Evolutionary conservation across 1,284 basidiomycete species (phyloP).

Genomic region (Ustilago bromivora): DNA sequence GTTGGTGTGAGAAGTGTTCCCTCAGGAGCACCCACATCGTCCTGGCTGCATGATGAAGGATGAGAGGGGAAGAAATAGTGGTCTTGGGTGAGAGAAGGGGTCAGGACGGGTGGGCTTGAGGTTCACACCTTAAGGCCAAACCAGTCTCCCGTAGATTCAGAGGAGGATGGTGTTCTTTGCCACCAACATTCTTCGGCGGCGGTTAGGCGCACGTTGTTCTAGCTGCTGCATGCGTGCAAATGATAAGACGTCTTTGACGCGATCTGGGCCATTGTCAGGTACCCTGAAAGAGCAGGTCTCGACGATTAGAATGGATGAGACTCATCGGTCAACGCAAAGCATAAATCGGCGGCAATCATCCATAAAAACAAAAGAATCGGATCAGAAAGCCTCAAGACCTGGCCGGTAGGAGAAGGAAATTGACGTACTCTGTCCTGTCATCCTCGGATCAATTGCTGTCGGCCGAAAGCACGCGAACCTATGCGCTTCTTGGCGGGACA

Average conservation of each 20-base stretch:
- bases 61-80: not conserved
- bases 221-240: not conserved
- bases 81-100: not conserved
- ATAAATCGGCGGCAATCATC: not conserved
- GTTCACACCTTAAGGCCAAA: constrained; percentile 12
- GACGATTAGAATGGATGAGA: not conserved
- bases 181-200: constrained; percentile 8
- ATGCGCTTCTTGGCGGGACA: too few species aligned
- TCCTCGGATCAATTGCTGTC: too few species aligned
- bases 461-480: too few species aligned
- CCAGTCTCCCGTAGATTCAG: not conserved
- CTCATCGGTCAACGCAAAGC: not conserved
- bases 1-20: constrained; percentile 4
- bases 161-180: constrained; percentile 15
- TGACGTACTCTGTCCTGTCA: too few species aligned
- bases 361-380: not conserved
- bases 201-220: not conserved
- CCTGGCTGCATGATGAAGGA: too few species aligned
- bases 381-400: not conserved
- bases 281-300: too few species aligned
- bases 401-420: constrained; percentile 7
- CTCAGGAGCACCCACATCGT: not conserved
- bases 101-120: constrained; percentile 3
- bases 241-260: not conserved
- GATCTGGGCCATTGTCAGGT: too few species aligned